Conservation (phyloP, 192 early-diverging fungal species). For the Coemansia sp. region DNA sequence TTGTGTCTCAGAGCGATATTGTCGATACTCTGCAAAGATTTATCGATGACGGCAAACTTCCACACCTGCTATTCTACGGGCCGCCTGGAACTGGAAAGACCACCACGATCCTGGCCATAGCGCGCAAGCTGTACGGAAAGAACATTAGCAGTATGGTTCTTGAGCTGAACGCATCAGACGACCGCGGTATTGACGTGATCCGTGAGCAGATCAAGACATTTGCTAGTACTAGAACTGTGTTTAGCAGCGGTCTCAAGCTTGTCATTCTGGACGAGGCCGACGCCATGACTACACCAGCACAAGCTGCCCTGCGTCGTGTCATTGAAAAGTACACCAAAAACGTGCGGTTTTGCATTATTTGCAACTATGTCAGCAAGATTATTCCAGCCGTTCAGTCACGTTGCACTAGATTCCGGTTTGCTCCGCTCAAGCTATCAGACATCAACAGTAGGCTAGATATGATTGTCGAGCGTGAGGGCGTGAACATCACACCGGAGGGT, state of each 20-base stretch:
- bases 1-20: slow-evolving; percentile 93
- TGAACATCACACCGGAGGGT: slow-evolving; percentile 80
- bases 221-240: slow-evolving; percentile 93
- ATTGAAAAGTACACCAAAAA: slow-evolving; percentile 98
- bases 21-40: slow-evolving; percentile 87
- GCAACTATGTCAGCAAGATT: slow-evolving; percentile 97
- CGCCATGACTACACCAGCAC: slow-evolving; percentile 91
- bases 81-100: slow-evolving; percentile 98
- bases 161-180: slow-evolving; percentile 98
- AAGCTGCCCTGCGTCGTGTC: slow-evolving; percentile 90
- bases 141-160: slow-evolving; percentile 85
- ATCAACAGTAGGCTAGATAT: slow-evolving; percentile 74
- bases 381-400: slow-evolving; percentile 97
- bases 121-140: slow-evolving; percentile 83
- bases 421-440: slow-evolving; percentile 76
- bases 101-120: slow-evolving; percentile 93
- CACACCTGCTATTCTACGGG: slow-evolving; percentile 97
- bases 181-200: slow-evolving; percentile 97
- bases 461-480: slow-evolving; percentile 70
- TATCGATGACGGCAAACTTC: slow-evolving; percentile 88
- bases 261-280: slow-evolving; percentile 98
- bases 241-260: slow-evolving; percentile 90
- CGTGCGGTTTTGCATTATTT: slow-evolving; percentile 98
- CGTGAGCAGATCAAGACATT: slow-evolving; percentile 98
- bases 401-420: slow-evolving; percentile 97